Conservation (phyloP, 805 yeast genomes). For the Candida jianshihensis region DNA sequence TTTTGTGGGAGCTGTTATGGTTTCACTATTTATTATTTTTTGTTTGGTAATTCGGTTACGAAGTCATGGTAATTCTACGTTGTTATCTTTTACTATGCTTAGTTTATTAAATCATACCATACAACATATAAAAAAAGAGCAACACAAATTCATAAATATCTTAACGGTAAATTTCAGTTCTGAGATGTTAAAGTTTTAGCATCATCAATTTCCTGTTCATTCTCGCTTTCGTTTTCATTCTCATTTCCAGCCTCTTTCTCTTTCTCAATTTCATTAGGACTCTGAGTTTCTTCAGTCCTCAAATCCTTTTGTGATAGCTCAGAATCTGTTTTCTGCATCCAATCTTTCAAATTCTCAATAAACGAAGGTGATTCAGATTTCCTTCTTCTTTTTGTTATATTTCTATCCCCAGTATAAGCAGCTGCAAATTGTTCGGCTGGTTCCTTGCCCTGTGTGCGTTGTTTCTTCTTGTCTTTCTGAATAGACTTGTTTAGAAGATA, state of each 20-base stretch:
- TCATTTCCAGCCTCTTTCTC: background rate
- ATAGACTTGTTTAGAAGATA: conserved; percentile 44
- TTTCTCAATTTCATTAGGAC: background rate
- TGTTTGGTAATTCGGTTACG: no score
- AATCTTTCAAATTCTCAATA: conserved; percentile 25
- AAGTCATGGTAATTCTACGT: no score
- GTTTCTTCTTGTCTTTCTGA: conserved; percentile 16
- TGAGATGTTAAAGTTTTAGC: no score
- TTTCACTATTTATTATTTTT: no score
- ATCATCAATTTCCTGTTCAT: background rate
- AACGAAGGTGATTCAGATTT: conserved; percentile 18
- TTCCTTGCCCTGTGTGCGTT: conserved; percentile 27
- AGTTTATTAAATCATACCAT: no score
- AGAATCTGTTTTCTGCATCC: conserved; percentile 27
- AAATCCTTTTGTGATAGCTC: conserved; percentile 2
- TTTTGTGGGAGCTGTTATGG: no score
- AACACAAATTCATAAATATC: no score
- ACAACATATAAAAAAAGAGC: no score
- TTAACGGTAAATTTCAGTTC: background rate
- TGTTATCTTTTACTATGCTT: no score
- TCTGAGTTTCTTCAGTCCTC: no score
- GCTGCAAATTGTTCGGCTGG: conserved; percentile 32
- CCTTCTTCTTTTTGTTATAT: conserved; percentile 12
- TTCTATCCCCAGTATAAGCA: conserved; percentile 56
- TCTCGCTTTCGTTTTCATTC: background rate